Conservation (phyloP, 352 stramenopile species). For the Pythium graminicola region DNA sequence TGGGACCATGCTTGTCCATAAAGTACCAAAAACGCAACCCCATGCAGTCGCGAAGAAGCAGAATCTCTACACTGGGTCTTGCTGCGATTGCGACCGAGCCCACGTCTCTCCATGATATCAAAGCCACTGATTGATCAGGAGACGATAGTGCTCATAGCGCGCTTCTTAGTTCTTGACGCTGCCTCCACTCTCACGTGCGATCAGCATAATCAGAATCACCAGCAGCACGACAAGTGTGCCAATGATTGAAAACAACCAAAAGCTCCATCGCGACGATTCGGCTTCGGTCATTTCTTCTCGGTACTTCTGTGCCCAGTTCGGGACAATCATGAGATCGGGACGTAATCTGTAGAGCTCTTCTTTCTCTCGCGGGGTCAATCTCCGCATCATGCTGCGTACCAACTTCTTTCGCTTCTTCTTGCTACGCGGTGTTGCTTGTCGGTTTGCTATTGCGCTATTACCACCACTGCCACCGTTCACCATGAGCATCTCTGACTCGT, state of each 20-base stretch:
- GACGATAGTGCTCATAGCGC: no score
- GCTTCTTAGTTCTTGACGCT: conserved; percentile 6
- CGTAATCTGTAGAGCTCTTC: conserved; percentile 78
- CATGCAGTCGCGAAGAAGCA: background rate
- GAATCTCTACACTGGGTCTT: background rate
- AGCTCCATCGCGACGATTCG: conserved; percentile 63
- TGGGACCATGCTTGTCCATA: conserved; percentile 15
- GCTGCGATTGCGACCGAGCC: no score
- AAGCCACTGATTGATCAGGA: no score
- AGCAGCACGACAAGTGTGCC: conserved; percentile 58
- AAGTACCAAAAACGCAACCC: conserved; percentile 24
- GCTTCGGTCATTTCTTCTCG: conserved; percentile 71
- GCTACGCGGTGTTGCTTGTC: conserved; percentile 49
- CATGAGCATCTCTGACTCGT: conserved; percentile 56
- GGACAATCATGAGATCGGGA: conserved; percentile 82
- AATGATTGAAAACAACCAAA: conserved; percentile 75
- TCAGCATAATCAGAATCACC: conserved; percentile 72
- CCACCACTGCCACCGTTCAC: conserved; percentile 34
- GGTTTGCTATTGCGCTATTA: conserved; percentile 38
- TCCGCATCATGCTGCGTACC: conserved; percentile 66
- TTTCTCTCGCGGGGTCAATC: conserved; percentile 73
- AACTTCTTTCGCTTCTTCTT: conserved; percentile 83
- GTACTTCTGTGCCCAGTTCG: conserved; percentile 87
- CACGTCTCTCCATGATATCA: no score
- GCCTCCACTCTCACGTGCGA: conserved; percentile 46